Percentiles rank a stretch among this genome's conserved stretches.
phyloP scores from a whole-genome alignment of 1,284 basidiomycete genomes.

The Ganoderma sinense region DNA sequence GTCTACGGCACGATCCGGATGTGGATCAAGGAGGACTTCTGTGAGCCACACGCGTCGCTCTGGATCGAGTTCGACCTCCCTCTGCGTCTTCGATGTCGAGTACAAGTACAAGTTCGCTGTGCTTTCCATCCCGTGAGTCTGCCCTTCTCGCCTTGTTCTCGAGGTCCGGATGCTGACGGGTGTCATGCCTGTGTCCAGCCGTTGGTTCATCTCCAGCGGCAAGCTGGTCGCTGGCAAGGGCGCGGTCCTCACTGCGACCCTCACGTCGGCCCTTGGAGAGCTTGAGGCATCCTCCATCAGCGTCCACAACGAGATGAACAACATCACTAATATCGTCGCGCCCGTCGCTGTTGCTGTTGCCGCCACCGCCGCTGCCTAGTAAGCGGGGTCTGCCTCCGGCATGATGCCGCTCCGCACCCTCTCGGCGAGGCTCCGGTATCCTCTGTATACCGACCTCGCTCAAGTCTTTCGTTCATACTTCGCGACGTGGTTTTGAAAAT shows the following conservation, averaged over 20 bases:
- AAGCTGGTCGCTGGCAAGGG: neutral
- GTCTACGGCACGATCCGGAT: neutral
- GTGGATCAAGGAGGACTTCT: neutral
- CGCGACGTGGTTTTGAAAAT: too few relatives aligned
- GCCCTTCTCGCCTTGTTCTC: too few relatives aligned
- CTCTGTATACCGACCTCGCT: too few relatives aligned
- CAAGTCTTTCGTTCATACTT: too few relatives aligned
- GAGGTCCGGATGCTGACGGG: neutral
- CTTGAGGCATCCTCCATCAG: neutral
- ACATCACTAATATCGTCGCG: neutral
- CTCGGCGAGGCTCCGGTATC: too few relatives aligned
- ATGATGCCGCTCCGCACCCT: too few relatives aligned
- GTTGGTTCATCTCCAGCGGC: neutral
- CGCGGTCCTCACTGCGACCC: neutral
- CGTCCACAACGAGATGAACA: conserved; percentile 3
- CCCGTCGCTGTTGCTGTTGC: neutral
- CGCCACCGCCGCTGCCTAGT: neutral
- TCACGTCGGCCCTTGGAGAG: neutral
- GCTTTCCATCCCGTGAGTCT: neutral
- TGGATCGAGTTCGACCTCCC: neutral
- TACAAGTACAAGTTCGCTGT: neutral
- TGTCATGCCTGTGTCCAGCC: neutral
- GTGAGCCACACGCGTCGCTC: neutral
- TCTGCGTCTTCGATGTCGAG: neutral
- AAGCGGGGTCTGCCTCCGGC: too few relatives aligned